Evolutionary conservation across 768 basidiomycete species (phyloP).

Genomic region (Gymnopilus junonius): DNA sequence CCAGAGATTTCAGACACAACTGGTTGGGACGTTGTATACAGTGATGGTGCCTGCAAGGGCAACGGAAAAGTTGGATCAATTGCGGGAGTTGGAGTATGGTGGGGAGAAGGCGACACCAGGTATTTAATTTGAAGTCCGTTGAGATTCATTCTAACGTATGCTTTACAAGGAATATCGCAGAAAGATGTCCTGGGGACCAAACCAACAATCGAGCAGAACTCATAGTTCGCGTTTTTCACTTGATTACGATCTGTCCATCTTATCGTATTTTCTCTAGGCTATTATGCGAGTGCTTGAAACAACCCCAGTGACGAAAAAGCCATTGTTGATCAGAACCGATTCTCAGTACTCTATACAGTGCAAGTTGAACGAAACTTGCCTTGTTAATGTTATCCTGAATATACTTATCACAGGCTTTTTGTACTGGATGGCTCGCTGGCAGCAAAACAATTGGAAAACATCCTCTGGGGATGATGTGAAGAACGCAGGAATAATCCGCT

Average conservation of each 20-base stretch:
- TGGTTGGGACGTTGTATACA: conserved; percentile 66
- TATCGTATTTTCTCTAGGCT: conserved; percentile 52
- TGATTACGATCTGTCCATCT: conserved; percentile 1
- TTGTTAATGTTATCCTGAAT: not conserved
- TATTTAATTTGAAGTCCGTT: conserved; percentile 21
- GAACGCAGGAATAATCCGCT: conserved; percentile 74
- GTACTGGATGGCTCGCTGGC: conserved; percentile 75
- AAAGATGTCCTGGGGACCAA: conserved; percentile 81
- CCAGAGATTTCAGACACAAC: conserved; percentile 35
- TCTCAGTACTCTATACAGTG: conserved; percentile 85
- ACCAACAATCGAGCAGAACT: conserved; percentile 92
- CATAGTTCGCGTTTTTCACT: conserved; percentile 57
- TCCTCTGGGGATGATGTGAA: conserved; percentile 62
- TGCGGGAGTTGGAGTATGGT: conserved; percentile 92
- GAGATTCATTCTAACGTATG: not conserved
- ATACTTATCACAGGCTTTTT: conserved; percentile 57
- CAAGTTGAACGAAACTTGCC: conserved; percentile 32
- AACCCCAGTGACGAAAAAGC: conserved; percentile 54
- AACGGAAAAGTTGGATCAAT: conserved; percentile 72
- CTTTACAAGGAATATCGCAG: conserved; percentile 69
- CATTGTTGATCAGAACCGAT: conserved; percentile 82
- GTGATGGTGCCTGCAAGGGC: conserved; percentile 85
- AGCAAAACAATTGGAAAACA: conserved; percentile 51
- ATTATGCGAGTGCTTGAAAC: conserved; percentile 83
- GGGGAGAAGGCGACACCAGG: conserved; percentile 73